Base-by-base conservation (phyloP, 106 monocot genomes). In the Dendrobium huoshanense region DNA sequence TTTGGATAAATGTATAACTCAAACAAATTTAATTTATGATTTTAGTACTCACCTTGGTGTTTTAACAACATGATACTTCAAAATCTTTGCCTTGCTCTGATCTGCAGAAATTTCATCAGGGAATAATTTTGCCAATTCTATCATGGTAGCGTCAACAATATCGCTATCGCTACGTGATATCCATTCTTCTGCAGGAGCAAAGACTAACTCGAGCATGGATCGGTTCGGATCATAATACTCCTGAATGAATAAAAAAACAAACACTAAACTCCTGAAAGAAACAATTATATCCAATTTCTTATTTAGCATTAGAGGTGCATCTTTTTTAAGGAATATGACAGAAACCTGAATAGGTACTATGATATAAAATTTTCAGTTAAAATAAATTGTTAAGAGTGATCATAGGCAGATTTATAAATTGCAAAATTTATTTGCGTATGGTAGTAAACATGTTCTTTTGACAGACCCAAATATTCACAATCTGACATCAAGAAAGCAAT, bases 121-220 rank as follows among this genome's bases (percentile, higher is more conserved):
- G 80, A 95, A 99, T 77, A 93, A 79, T 79, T 89, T 93, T 48
- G 87, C 89, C 42, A 99, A 86, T 86, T 99, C 99, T 79, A 88
- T 77, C 99, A 99, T 91, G 13, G 95, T 99, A 18, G 91, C 99
- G 75, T 91, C 90, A 76, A 95, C 84, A 56, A 99, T 99, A 72
- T 99, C 93, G 31, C 55, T 72, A 72, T 95, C 95, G 79, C 88
- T 93, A 37, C 91, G 67, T 75, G 88, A 87, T 70, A 99, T 90
- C 99, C 95, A 99, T 84, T 95, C 88, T 24, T 93, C 95, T 70
- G 95, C 99, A 9, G 95, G 99, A 44, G 99, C 99, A 85, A 99
- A 99, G 18, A 99, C 93, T 75, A 95, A 81, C 73, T 99, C 99
- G 72, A 99, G 78, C 95, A 99, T 99, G 37, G 99, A 95, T 55